These are phyloP conservation scores for Cokeromyces recurvatus DNA, from an alignment of 371 early-diverging fungal species.

Conservation along the genomic window DNA sequence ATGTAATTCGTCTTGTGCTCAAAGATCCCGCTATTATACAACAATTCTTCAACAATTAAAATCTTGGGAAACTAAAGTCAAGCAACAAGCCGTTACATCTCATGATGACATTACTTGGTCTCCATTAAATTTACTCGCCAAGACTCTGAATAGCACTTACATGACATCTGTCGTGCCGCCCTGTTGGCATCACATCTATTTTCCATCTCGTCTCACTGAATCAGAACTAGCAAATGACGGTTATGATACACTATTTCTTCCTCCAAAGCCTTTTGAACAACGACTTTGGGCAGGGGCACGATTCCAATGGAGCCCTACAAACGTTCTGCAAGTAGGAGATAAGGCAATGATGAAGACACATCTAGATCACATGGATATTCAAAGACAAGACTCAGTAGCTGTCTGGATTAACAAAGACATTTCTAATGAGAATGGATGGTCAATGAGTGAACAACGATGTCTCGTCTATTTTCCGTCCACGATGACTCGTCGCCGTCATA, in stretches of 20 bases:
- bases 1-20: too few species aligned
- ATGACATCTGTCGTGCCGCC: slow-evolving; percentile 51
- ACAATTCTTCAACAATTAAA: too few species aligned
- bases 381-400: slow-evolving; percentile 57
- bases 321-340: slow-evolving; percentile 64
- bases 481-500: too few species aligned
- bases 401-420: slow-evolving; percentile 65
- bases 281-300: slow-evolving; percentile 88
- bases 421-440: slow-evolving; percentile 57
- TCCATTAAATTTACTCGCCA: slow-evolving; percentile 23
- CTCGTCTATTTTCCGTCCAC: slow-evolving; percentile 68
- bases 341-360: slow-evolving; percentile 49
- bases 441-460: slow-evolving; percentile 65
- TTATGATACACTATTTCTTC: slow-evolving; percentile 68
- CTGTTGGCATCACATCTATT: slow-evolving; percentile 76
- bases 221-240: slow-evolving; percentile 71
- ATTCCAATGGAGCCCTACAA: slow-evolving; percentile 50
- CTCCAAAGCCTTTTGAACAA: slow-evolving; percentile 70
- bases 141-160: slow-evolving; percentile 9
- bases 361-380: slow-evolving; percentile 48
- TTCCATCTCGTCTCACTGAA: slow-evolving; percentile 69
- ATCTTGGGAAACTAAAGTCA: too few species aligned
- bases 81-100: too few species aligned
- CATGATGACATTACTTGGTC: slow-evolving; percentile 35
- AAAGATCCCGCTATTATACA: background rate